Evolutionary conservation across 345 rosid species (phyloP), one percentile per base, ranked within the genome.

Genomic region (Euphorbia pulcherrima): DNA sequence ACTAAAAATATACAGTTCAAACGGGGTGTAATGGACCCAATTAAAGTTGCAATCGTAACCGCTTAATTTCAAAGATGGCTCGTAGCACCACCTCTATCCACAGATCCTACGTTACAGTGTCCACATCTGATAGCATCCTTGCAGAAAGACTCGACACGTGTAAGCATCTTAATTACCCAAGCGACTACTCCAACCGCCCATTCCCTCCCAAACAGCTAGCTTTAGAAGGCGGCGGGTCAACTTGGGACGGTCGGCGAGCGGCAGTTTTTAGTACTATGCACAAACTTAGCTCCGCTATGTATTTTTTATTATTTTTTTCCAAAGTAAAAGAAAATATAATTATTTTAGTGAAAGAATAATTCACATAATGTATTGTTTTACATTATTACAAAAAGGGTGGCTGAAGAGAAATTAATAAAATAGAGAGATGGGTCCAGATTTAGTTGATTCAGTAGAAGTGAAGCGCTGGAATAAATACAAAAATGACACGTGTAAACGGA

Each of bases 201-300:
- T 71, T 74, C 62, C 60, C n/a, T 47, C 56, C 72, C 28, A 47
- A 17, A 8, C 27, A 64, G 72, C 70, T 69, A 72, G 65, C 48
- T 33, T 13, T 0, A 23, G 28, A 67, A 55, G 12, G 60, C 23
- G 64, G 72, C 68, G 0, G 9, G 71, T 78, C 63, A 54, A 75
- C 7, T 12, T 40, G 30, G 62, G 14, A 59, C 72, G 72, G 83
- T 76, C 76, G 75, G 79, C 60, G 79, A 74, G 75, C 71, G 68
- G 65, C 81, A 12, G 50, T 44, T 44, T 44, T 33, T 33, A 33
- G 4, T 44, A 4, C 53, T 52, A 67, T 52, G n/a, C 55, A 71
- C 40, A 62, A n/a, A n/a, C 60, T 23, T 17, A 48, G 1, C 65
- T 75, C 50, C 16, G 16, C 16, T 10, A 6, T 44, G 17, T 44